Conservation (phyloP, 2,329 filamentous ascomycete genomes). For the Neonectria hederae region DNA sequence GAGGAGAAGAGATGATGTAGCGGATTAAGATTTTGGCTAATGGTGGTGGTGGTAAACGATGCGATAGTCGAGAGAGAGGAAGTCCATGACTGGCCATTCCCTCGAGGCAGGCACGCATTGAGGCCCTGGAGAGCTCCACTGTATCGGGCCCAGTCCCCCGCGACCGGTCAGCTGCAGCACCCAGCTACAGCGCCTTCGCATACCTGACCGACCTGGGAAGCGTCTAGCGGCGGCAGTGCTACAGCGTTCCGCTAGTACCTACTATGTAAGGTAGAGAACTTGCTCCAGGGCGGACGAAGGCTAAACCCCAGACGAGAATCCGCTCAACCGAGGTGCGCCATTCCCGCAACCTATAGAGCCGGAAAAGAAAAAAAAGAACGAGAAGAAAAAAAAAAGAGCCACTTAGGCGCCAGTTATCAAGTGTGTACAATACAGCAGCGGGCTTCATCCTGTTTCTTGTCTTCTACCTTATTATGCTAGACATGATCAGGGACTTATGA, state of each 20-base stretch:
- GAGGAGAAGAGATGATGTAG: background rate
- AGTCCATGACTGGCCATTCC: background rate
- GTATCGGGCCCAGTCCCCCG: constrained; percentile 4
- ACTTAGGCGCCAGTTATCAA: background rate
- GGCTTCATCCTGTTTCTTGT: background rate
- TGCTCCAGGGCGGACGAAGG: background rate
- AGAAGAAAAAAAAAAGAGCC: background rate
- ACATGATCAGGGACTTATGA: background rate
- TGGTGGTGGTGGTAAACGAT: background rate
- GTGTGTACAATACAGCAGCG: background rate
- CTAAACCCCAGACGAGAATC: background rate
- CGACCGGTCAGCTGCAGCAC: constrained; percentile 3
- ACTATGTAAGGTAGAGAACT: no score
- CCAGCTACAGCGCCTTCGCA: background rate
- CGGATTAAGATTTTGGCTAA: background rate
- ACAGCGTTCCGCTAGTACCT: background rate
- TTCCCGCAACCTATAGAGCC: background rate
- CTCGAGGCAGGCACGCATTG: background rate
- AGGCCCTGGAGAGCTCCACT: constrained; percentile 7
- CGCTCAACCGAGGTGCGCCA: background rate
- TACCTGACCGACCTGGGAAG: background rate
- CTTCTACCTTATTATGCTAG: background rate
- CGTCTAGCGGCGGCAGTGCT: background rate
- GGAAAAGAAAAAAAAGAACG: no score
- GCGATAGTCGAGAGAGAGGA: background rate